Percentiles rank a stretch among this genome's conserved stretches.
phyloP scores from a whole-genome alignment of 306 rosid species.

The Hippophae rhamnoides region DNA sequence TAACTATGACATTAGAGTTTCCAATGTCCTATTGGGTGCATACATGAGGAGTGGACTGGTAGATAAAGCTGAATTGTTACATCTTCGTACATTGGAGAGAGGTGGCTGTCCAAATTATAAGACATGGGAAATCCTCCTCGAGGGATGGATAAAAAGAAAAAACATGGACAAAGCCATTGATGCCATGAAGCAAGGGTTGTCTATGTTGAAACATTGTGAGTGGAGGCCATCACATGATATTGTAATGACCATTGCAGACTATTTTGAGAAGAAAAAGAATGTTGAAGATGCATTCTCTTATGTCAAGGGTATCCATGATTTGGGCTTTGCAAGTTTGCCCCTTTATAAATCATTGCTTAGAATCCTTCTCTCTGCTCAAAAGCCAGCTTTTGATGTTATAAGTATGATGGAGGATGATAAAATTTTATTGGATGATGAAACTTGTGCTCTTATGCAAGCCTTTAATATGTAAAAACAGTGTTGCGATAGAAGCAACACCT shows the following conservation, averaged over 20 bases:
- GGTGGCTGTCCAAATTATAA: slow-evolving; percentile 78
- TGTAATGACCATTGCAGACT: slow-evolving; percentile 41
- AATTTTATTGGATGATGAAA: slow-evolving; percentile 46
- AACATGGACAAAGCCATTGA: slow-evolving; percentile 46
- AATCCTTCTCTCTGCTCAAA: slow-evolving; percentile 36
- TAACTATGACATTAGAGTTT: slow-evolving; percentile 63
- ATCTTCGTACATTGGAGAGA: slow-evolving; percentile 51
- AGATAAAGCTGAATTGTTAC: slow-evolving; percentile 65
- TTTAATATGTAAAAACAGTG: slow-evolving; percentile 10
- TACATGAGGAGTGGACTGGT: slow-evolving; percentile 58
- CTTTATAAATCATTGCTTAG: slow-evolving; percentile 49
- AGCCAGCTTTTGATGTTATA: slow-evolving; percentile 35
- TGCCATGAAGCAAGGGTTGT: slow-evolving; percentile 47
- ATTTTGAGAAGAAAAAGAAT: slow-evolving; percentile 42
- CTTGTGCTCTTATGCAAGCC: slow-evolving; percentile 33
- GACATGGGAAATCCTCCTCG: slow-evolving; percentile 86
- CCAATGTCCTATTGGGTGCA: slow-evolving; percentile 86
- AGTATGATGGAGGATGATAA: slow-evolving; percentile 46
- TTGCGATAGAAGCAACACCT: neutral
- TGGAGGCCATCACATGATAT: slow-evolving; percentile 58
- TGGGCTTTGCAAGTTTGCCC: slow-evolving; percentile 39
- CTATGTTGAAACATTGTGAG: slow-evolving; percentile 31
- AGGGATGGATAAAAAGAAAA: slow-evolving; percentile 51
- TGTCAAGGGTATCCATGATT: slow-evolving; percentile 25
- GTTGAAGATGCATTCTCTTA: slow-evolving; percentile 40